phyloP scores from a whole-genome alignment of 306 rosid genomes.

The Sindora glabra region DNA sequence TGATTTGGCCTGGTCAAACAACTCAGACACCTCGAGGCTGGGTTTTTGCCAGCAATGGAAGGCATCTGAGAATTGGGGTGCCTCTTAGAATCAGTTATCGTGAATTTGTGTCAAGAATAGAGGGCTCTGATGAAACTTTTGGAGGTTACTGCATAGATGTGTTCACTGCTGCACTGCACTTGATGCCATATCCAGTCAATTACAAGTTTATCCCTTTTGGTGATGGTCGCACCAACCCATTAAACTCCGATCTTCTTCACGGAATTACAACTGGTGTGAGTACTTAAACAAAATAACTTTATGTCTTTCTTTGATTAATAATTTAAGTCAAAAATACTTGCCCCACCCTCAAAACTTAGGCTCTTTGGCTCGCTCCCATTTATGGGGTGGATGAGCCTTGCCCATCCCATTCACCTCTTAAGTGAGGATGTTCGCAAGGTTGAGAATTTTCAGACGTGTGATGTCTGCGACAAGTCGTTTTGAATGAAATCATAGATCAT shows the following conservation, averaged over 20 bases:
- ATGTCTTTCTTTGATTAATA: no score
- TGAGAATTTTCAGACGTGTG: no score
- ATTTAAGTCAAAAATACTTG: no score
- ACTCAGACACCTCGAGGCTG: conserved; percentile 63
- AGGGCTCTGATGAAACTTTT: conserved; percentile 38
- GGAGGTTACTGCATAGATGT: conserved; percentile 73
- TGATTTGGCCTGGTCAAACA: conserved; percentile 72
- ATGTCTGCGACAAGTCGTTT: no score
- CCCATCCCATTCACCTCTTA: no score
- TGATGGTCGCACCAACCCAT: conserved; percentile 55
- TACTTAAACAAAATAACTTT: no score
- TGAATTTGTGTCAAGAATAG: conserved; percentile 38
- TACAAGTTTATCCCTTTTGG: conserved; percentile 47
- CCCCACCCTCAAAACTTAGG: no score
- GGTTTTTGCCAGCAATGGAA: conserved; percentile 62
- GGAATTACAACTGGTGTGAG: conserved; percentile 51
- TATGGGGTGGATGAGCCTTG: no score
- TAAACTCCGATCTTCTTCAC: conserved; percentile 38
- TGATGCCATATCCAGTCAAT: conserved; percentile 63
- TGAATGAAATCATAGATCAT: no score
- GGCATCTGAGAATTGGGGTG: conserved; percentile 57
- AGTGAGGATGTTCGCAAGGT: no score
- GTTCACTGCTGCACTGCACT: conserved; percentile 51
- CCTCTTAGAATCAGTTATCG: conserved; percentile 43
- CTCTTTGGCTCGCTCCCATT: no score